These are phyloP conservation scores for Lathyrus sativus DNA, from an alignment of 306 rosid species.

Conservation along the genomic window DNA sequence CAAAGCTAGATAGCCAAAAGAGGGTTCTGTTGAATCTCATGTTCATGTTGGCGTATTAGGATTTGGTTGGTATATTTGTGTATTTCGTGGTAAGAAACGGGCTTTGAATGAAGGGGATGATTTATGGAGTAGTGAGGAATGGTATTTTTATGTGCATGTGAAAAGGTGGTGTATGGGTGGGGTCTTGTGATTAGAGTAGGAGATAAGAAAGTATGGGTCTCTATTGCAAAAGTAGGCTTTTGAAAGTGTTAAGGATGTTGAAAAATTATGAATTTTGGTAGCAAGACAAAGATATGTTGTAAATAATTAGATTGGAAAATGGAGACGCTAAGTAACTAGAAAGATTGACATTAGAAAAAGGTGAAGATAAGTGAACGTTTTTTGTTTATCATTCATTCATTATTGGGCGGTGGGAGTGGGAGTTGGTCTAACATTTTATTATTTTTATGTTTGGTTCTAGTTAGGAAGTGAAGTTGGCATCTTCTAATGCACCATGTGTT, in stretches of 20 bases:
- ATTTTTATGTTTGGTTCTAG: not conserved
- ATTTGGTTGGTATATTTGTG: conserved; percentile 4
- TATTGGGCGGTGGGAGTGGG: conserved; percentile 12
- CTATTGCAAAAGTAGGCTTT: conserved; percentile 25
- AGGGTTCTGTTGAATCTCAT: conserved; percentile 53
- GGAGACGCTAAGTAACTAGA: conserved; percentile 45
- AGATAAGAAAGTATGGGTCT: conserved; percentile 52
- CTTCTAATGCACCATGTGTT: conserved; percentile 38
- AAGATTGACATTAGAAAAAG: conserved; percentile 10
- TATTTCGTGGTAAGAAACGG: conserved; percentile 37
- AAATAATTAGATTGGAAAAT: conserved; percentile 43
- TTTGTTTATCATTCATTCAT: not conserved
- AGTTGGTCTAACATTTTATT: not conserved
- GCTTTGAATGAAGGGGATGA: conserved; percentile 24
- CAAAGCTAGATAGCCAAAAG: conserved; percentile 53
- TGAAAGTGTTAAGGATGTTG: conserved; percentile 27
- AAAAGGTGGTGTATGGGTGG: not conserved
- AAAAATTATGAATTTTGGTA: conserved; percentile 5
- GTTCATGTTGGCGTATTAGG: conserved; percentile 13
- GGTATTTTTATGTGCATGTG: conserved; percentile 39
- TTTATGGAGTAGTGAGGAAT: conserved; percentile 15
- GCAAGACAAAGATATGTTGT: conserved; percentile 18
- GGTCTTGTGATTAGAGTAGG: conserved; percentile 49
- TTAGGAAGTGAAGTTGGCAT: conserved; percentile 13
- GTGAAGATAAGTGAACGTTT: conserved; percentile 11